Conservation (phyloP, 2,329 filamentous ascomycete species). For the Microthyrium microscopicum region DNA sequence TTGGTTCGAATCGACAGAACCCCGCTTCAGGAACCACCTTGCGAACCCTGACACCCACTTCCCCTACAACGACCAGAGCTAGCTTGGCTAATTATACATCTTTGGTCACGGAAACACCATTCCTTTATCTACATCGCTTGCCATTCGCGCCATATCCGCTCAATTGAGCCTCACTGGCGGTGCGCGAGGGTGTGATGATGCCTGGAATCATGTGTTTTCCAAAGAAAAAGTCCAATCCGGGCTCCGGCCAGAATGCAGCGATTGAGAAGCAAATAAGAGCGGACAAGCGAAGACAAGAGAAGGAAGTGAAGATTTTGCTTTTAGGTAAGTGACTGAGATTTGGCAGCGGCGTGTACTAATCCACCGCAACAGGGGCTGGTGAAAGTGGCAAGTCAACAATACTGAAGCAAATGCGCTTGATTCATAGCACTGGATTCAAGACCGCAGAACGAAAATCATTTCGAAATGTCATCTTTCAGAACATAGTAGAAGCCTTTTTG, state of each 20-base stretch:
- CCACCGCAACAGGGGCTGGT: conserved; percentile 56
- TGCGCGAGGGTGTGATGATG: conserved; percentile 6
- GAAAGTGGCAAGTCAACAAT: conserved; percentile 95
- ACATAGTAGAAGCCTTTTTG: conserved; percentile 83
- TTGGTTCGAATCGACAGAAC: too few relatives aligned
- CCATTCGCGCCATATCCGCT: too few relatives aligned
- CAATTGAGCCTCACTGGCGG: too few relatives aligned
- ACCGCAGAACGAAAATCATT: conserved; percentile 82
- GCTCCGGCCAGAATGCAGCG: conserved; percentile 38
- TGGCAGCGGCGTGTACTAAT: too few relatives aligned
- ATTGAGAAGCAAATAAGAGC: conserved; percentile 74
- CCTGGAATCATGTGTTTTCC: conserved; percentile 34
- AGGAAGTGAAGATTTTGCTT: conserved; percentile 85
- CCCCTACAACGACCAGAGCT: too few relatives aligned
- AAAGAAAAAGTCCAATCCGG: conserved; percentile 30
- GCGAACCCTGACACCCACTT: too few relatives aligned
- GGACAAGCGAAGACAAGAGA: conserved; percentile 73
- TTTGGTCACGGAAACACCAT: too few relatives aligned
- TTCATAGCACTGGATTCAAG: conserved; percentile 83
- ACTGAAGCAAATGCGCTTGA: conserved; percentile 97
- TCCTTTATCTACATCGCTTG: too few relatives aligned
- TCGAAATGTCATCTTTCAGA: conserved; percentile 90
- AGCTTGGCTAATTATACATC: too few relatives aligned
- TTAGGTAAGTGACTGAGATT: conserved; percentile 48
- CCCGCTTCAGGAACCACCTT: too few relatives aligned